Conservation (phyloP, 345 rosid species). For the Camelina neglecta region DNA sequence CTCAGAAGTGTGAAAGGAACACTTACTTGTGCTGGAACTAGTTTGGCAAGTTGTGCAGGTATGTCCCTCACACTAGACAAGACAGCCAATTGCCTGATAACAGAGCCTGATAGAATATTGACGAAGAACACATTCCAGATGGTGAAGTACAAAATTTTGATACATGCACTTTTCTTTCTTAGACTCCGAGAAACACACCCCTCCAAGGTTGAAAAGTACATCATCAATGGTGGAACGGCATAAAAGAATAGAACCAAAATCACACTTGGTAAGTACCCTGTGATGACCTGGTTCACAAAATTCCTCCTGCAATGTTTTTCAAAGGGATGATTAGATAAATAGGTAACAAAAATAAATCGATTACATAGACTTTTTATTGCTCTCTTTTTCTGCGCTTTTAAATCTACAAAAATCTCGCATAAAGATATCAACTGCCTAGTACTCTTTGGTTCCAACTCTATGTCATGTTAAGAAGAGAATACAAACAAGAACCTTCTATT, state of each 20-base stretch:
- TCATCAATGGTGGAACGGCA: conserved; percentile 88
- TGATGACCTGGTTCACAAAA: conserved; percentile 59
- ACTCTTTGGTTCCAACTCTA: not conserved
- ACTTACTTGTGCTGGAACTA: conserved; percentile 77
- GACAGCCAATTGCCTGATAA: conserved; percentile 58
- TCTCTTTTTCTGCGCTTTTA: not conserved
- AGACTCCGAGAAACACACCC: conserved; percentile 74
- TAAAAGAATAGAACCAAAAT: conserved; percentile 66
- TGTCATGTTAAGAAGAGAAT: conserved; percentile 17
- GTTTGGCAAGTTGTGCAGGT: conserved; percentile 71
- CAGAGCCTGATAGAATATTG: conserved; percentile 80
- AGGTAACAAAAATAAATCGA: not conserved
- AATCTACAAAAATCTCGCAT: not conserved
- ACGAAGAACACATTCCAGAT: conserved; percentile 96
- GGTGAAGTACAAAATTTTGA: conserved; percentile 79
- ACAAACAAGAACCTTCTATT: conserved; percentile 10
- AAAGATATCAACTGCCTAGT: conserved; percentile 6
- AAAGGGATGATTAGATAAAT: conserved; percentile 8
- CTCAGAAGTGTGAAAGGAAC: not conserved
- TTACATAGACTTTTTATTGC: not conserved
- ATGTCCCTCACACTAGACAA: conserved; percentile 66
- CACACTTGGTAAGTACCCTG: conserved; percentile 98
- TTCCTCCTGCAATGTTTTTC: conserved; percentile 52
- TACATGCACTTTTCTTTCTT: conserved; percentile 85
- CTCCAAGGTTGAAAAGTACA: conserved; percentile 79